Evolutionary conservation across 2,329 filamentous ascomycete genomes (phyloP), one percentile per base, ranked within the genome.

Genomic region (Pochonia chlamydosporia): DNA sequence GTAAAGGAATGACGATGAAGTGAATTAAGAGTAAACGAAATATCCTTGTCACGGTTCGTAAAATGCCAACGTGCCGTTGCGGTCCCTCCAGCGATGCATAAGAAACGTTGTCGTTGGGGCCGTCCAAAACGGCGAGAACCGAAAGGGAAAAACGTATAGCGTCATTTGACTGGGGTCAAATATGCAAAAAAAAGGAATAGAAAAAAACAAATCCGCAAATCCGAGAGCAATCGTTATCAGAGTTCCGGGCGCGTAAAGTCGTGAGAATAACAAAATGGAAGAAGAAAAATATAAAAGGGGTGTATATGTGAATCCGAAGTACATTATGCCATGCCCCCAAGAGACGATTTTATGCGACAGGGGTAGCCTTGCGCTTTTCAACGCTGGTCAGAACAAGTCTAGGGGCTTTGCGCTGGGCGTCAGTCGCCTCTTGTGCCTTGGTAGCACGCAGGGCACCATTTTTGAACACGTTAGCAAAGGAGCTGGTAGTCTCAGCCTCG

Each of bases 381-480:
- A 84, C 86, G 65, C 84, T 91, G 56, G 87, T 91, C 56, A 96
- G 78, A 56, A 96, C 86, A 62, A 96, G 81, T 76, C 90, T 85
- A 46, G 89, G 86, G 57, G 86, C 87, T 74, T 85, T 91, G 69
- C 89, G 88, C 68, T 89, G 82, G 49, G 78, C 75, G 54, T 79
- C 76, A 44, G 69, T 67, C 36, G 71, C 71, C 58, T 82, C 75
- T 53, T 78, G 68, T 31, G 59, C 66, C 64, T 82, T 78, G 69
- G 72, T 65, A 41, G 69, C 66, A 62, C 73, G 65, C 63, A 74
- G 66, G 57, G 71, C 64, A 50, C 72, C 74, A 47, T 81, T 78
- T 73, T 84, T 84, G 62, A 84, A 82, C 23, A 84, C 75, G 47
- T 79, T 79, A 49, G 81, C 81, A 60, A 84, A 85, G 61, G 82